Conservation (phyloP, 345 rosid genomes). For the Boechera retrofracta region DNA sequence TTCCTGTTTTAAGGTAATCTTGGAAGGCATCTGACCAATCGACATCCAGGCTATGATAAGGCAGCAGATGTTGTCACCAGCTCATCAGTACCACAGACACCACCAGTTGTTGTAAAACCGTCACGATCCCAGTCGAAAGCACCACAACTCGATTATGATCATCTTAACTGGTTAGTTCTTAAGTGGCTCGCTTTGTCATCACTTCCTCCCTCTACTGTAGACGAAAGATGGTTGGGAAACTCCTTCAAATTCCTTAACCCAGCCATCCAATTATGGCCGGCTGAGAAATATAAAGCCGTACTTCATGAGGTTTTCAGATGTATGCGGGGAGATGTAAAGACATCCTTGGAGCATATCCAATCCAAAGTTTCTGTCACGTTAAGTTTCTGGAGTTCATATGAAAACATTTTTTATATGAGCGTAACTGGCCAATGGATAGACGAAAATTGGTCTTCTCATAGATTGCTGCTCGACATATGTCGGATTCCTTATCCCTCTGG, state of each 20-base stretch:
- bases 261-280: conserved; percentile 74
- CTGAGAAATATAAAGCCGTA: conserved; percentile 67
- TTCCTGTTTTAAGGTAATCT: conserved; percentile 63
- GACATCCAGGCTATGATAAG: conserved; percentile 95
- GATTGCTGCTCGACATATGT: conserved; percentile 78
- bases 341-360: conserved; percentile 65
- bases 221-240: conserved; percentile 78
- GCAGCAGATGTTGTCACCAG: conserved; percentile 56
- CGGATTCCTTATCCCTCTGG: conserved; percentile 80
- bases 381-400: conserved; percentile 85
- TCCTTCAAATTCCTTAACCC: conserved; percentile 87
- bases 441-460: conserved; percentile 73
- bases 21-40: conserved; percentile 88
- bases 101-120: conserved; percentile 53
- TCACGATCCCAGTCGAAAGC: conserved; percentile 60
- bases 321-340: conserved; percentile 85
- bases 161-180: conserved; percentile 88
- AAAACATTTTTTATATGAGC: conserved; percentile 78
- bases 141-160: conserved; percentile 78
- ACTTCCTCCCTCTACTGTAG: conserved; percentile 84
- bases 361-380: conserved; percentile 79
- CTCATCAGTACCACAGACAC: conserved; percentile 54
- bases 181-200: conserved; percentile 84
- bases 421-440: conserved; percentile 90
- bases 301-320: conserved; percentile 82